Evolutionary conservation across 352 stramenopile species (phyloP).

Genomic region (Globisporangium heterothallicum): DNA sequence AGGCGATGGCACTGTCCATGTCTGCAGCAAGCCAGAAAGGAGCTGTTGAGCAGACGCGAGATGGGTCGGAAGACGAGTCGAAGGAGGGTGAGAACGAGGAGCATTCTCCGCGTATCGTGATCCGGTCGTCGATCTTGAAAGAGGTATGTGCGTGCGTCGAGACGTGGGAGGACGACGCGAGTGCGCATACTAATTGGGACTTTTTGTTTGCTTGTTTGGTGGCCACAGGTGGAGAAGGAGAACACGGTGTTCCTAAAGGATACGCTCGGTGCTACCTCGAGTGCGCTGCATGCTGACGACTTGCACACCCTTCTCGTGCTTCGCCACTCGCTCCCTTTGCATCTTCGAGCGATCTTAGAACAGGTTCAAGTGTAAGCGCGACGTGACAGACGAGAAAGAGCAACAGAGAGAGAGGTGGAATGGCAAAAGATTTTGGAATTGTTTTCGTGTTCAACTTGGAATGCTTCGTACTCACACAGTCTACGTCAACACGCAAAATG

Average conservation of each 20-base stretch:
- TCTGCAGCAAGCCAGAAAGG: conserved; percentile 56
- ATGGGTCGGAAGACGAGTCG: conserved; percentile 20
- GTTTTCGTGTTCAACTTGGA: background rate
- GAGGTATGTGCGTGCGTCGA: conserved; percentile 28
- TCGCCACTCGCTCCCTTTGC: conserved; percentile 38
- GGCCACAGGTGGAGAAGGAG: conserved; percentile 60
- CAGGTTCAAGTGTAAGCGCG: conserved; percentile 1
- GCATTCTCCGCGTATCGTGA: conserved; percentile 10
- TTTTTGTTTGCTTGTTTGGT: conserved; percentile 11
- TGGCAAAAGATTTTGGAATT: conserved; percentile 4
- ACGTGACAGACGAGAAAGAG: background rate
- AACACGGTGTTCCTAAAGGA: conserved; percentile 58
- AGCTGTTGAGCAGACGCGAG: conserved; percentile 22
- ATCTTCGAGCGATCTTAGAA: conserved; percentile 33
- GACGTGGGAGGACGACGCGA: background rate
- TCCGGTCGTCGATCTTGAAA: conserved; percentile 46
- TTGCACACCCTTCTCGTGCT: conserved; percentile 58
- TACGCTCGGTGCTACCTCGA: conserved; percentile 40
- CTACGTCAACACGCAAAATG: conserved; percentile 3
- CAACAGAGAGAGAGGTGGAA: background rate
- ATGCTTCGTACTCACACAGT: conserved; percentile 9
- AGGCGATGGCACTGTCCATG: conserved; percentile 88
- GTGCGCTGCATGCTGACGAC: conserved; percentile 52
- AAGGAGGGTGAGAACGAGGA: conserved; percentile 2
- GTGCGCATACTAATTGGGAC: background rate